Percentiles rank a stretch among this genome's conserved stretches.
Conservation (phyloP, 345 rosid genomes). For the Rhodamnia rubescens region DNA sequence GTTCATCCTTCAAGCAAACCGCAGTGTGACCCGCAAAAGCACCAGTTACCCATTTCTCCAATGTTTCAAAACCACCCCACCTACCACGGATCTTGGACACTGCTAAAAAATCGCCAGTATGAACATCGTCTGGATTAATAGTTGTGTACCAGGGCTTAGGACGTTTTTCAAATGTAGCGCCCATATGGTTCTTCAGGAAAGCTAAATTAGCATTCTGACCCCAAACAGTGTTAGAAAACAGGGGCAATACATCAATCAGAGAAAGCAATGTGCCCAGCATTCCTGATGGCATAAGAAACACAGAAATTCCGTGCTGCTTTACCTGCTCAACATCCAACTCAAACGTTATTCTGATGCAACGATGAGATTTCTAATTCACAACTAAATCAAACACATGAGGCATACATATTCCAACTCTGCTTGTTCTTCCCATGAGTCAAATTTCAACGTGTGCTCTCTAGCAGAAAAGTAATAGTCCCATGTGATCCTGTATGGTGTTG, state of each 20-base stretch:
- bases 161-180: constrained; percentile 77
- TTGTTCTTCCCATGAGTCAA: constrained; percentile 82
- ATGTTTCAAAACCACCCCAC: constrained; percentile 98
- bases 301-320: constrained; percentile 87
- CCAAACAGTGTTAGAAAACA: constrained; percentile 85
- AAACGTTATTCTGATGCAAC: constrained; percentile 1
- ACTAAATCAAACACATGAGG: background rate
- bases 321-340: constrained; percentile 37
- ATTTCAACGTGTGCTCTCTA: constrained; percentile 64
- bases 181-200: constrained; percentile 81
- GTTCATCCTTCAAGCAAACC: constrained; percentile 89
- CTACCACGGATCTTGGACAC: constrained; percentile 92
- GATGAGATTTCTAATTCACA: background rate
- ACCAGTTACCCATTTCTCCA: constrained; percentile 99
- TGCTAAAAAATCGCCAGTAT: constrained; percentile 87
- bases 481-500: constrained; percentile 88
- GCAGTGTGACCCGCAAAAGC: constrained; percentile 99
- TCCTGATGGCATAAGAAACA: constrained; percentile 96
- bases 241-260: constrained; percentile 74
- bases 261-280: constrained; percentile 91
- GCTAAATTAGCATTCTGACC: constrained; percentile 88
- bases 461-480: constrained; percentile 97
- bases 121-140: constrained; percentile 70
- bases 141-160: constrained; percentile 64
- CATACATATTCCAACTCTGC: constrained; percentile 92